These are phyloP conservation scores for Hibiscus trionum DNA, from an alignment of 345 rosid genomes.

Conservation along the genomic window DNA sequence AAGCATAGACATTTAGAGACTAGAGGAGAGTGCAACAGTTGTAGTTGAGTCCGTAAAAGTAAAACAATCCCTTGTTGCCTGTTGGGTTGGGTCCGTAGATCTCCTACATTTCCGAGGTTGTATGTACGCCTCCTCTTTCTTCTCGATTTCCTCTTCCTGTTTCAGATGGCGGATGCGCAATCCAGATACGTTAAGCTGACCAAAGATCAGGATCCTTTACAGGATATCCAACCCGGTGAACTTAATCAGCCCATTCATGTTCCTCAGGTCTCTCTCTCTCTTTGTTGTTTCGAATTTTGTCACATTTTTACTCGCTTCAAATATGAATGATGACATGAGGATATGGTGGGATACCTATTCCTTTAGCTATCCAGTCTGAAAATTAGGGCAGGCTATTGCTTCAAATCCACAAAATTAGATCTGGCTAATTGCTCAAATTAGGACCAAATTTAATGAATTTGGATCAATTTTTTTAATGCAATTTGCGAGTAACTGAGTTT, in stretches of 20 bases:
- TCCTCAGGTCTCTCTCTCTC: slow-evolving; percentile 55
- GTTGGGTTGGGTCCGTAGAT: not conserved
- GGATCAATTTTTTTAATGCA: not conserved
- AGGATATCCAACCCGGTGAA: slow-evolving; percentile 53
- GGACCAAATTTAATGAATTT: not conserved
- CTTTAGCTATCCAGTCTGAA: not conserved
- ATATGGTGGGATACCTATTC: not conserved
- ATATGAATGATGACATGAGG: not conserved
- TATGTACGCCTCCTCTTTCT: not conserved
- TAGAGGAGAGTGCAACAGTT: not conserved
- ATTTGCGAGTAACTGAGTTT: not conserved
- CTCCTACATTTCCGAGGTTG: not conserved
- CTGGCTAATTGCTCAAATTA: not conserved
- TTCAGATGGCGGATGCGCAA: slow-evolving; percentile 64
- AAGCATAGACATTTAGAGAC: not conserved
- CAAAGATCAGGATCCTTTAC: slow-evolving; percentile 62
- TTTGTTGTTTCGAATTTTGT: no score
- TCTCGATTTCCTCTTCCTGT: not conserved
- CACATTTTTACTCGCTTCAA: not conserved
- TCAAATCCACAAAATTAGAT: not conserved
- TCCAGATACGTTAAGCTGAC: slow-evolving; percentile 76
- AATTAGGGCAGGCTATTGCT: not conserved
- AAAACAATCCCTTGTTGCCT: not conserved
- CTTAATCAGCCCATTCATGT: slow-evolving; percentile 94
- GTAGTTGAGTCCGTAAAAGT: not conserved